phyloP scores from a whole-genome alignment of 306 rosid species.

The Lablab purpureus region DNA sequence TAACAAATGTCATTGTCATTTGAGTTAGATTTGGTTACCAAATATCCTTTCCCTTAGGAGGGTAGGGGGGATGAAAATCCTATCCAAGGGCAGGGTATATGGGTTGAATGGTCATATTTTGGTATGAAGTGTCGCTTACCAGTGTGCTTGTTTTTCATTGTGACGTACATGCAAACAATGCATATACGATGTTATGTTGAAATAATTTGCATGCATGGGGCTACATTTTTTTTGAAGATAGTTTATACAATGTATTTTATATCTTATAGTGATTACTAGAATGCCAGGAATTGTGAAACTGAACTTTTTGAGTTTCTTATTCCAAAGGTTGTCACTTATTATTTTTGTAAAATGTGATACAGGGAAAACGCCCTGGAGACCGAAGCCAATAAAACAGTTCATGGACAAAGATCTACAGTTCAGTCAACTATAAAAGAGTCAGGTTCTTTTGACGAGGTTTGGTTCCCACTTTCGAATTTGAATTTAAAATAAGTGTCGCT shows the following conservation, averaged over 20 bases:
- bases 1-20: background rate
- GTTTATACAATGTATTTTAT: conserved; percentile 14
- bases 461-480: conserved; percentile 34
- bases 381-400: conserved; percentile 48
- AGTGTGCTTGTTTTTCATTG: conserved; percentile 21
- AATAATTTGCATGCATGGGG: conserved; percentile 2
- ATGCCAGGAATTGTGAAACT: conserved; percentile 10
- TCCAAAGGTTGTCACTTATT: conserved; percentile 25
- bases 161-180: background rate
- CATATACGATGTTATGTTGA: background rate
- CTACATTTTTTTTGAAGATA: conserved; percentile 20
- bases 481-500: conserved; percentile 31
- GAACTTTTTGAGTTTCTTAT: conserved; percentile 19
- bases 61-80: background rate
- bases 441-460: conserved; percentile 90
- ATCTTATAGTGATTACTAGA: conserved; percentile 11
- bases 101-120: conserved; percentile 9
- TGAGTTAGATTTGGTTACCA: conserved; percentile 28
- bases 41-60: conserved; percentile 9
- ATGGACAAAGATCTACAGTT: conserved; percentile 54
- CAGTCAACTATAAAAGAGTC: conserved; percentile 58
- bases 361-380: conserved; percentile 67
- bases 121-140: background rate
- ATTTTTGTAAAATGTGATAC: conserved; percentile 56
- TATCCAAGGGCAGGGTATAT: conserved; percentile 8